Percentiles rank a stretch among this genome's conserved stretches.
Evolutionary conservation across 805 yeast species (phyloP).

Genomic region (Suhomyces pyralidae): DNA sequence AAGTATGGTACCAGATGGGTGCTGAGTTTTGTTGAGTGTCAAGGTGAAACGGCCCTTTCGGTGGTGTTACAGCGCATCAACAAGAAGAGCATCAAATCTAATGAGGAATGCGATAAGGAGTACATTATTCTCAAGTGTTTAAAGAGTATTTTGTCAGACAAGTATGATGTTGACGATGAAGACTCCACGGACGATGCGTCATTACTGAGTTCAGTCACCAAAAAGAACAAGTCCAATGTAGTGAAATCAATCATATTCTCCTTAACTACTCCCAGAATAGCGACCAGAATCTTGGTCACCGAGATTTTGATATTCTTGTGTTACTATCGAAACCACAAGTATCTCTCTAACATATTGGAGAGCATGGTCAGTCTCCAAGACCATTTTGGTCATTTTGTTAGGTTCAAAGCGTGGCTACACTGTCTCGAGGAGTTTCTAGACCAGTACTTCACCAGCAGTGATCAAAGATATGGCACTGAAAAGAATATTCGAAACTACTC

Average conservation of each 20-base stretch:
- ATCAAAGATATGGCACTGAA: conserved; percentile 13
- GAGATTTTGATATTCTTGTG: conserved; percentile 40
- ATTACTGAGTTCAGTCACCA: conserved; percentile 8
- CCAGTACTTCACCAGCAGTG: conserved; percentile 21
- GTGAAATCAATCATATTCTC: conserved; percentile 37
- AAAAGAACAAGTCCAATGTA: conserved; percentile 29
- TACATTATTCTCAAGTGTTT: conserved; percentile 37
- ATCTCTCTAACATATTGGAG: conserved; percentile 26
- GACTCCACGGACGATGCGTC: conserved; percentile 8
- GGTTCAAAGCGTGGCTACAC: conserved; percentile 42
- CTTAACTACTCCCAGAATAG: conserved; percentile 37
- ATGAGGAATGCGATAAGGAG: conserved; percentile 43
- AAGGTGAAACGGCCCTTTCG: conserved; percentile 43
- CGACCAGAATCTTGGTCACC: conserved; percentile 40
- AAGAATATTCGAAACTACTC: conserved; percentile 30
- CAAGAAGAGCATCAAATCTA: conserved; percentile 41
- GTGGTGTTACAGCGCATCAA: conserved; percentile 37
- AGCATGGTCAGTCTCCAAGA: conserved; percentile 35
- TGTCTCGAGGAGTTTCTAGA: conserved; percentile 35
- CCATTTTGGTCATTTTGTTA: conserved; percentile 29
- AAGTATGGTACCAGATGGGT: conserved; percentile 28
- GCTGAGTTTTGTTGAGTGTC: conserved; percentile 32
- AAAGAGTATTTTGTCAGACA: conserved; percentile 28
- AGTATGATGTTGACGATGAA: conserved; percentile 11
- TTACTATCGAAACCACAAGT: conserved; percentile 23